These are phyloP conservation scores for Yamadazyma kanchanaburiensis DNA, from an alignment of 1,139 yeast species.

Conservation along the genomic window DNA sequence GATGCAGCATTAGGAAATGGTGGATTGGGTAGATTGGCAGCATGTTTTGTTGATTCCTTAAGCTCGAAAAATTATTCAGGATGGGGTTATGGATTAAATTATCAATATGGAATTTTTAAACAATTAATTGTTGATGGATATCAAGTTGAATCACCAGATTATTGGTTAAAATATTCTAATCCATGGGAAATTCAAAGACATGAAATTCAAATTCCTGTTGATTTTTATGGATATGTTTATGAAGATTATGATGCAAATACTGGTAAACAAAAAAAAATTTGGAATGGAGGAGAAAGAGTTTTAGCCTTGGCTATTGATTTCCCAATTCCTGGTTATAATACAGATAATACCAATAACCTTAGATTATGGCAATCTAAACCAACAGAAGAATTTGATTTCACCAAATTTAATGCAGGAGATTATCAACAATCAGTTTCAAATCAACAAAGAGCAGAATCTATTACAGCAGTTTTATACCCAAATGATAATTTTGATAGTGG, in stretches of 20 bases:
- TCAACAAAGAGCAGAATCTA: conserved; percentile 87
- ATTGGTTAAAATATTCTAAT: conserved; percentile 83
- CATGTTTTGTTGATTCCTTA: conserved; percentile 88
- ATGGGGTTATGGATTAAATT: conserved; percentile 95
- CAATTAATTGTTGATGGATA: conserved; percentile 90
- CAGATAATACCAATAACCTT: conserved; percentile 81
- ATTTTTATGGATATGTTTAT: conserved; percentile 82
- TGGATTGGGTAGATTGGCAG: conserved; percentile 92
- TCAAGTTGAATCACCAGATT: conserved; percentile 92
- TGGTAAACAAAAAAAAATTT: conserved; percentile 51
- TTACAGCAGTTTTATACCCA: conserved; percentile 88
- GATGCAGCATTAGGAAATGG: conserved; percentile 97
- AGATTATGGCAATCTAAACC: conserved; percentile 92
- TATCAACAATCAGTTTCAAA: conserved; percentile 79
- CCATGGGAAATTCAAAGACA: conserved; percentile 91
- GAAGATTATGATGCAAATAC: conserved; percentile 53
- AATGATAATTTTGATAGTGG: conserved; percentile 91
- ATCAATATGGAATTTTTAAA: conserved; percentile 90
- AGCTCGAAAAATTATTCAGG: conserved; percentile 87
- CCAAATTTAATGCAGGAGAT: conserved; percentile 89
- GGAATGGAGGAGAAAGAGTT: conserved; percentile 90
- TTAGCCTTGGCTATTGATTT: conserved; percentile 90
- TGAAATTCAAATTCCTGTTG: conserved; percentile 90
- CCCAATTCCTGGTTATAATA: conserved; percentile 90
- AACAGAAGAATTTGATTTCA: conserved; percentile 87